phyloP scores from a whole-genome alignment of 495 filamentous ascomycete species.

The Ramalina intermedia region DNA sequence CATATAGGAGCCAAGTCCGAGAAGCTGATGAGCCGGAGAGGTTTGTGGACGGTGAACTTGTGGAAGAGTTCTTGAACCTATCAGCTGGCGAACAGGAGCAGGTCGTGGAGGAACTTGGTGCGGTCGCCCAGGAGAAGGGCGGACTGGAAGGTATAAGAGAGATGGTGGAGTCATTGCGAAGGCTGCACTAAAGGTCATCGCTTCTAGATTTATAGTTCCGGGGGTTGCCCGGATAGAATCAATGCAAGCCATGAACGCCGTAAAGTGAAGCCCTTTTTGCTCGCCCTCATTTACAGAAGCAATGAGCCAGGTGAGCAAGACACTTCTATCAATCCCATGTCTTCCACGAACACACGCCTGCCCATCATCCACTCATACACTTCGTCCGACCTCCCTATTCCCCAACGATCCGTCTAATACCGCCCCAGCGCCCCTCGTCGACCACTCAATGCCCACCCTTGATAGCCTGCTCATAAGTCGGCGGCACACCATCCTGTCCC shows the following conservation, averaged over 20 bases:
- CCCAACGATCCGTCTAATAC: not conserved
- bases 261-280: no score
- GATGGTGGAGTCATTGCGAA: constrained; percentile 21
- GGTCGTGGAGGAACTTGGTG: constrained; percentile 39
- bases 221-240: no score
- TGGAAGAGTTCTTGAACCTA: constrained; percentile 71
- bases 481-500: constrained; percentile 13
- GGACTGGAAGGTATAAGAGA: constrained; percentile 60
- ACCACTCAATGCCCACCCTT: constrained; percentile 13
- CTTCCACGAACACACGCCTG: no score
- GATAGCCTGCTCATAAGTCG: constrained; percentile 17
- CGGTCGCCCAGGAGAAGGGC: constrained; percentile 59
- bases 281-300: no score
- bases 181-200: constrained; percentile 5
- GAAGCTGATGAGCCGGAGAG: constrained; percentile 64
- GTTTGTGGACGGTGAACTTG: constrained; percentile 84
- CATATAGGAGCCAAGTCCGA: constrained; percentile 55
- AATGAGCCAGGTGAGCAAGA: no score
- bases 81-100: constrained; percentile 46
- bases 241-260: no score
- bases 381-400: not conserved
- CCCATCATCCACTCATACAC: no score
- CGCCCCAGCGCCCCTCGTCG: not conserved
- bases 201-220: no score
- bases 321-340: no score